These are phyloP conservation scores for Iris pallida DNA, from an alignment of 116 monocot species.

Conservation along the genomic window DNA sequence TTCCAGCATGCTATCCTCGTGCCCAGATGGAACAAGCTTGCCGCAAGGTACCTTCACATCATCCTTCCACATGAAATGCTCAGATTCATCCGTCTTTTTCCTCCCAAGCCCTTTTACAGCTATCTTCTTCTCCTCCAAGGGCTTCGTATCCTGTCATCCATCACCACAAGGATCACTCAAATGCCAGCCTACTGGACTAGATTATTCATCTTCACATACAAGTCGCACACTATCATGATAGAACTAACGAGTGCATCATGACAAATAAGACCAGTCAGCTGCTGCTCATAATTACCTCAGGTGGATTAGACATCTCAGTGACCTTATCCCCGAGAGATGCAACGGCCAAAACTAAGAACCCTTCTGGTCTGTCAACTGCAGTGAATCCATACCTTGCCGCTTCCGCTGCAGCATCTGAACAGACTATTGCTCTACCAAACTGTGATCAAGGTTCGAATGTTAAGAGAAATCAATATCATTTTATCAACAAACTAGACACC, in stretches of 20 bases:
- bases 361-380: constrained; percentile 51
- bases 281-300: constrained; percentile 20
- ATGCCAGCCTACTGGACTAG: no score
- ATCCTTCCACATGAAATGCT: constrained; percentile 63
- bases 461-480: background rate
- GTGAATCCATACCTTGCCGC: constrained; percentile 77
- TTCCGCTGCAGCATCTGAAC: constrained; percentile 70
- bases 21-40: constrained; percentile 37
- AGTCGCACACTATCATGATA: background rate
- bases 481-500: background rate
- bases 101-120: constrained; percentile 58
- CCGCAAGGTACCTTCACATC: constrained; percentile 68
- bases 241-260: background rate
- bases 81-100: constrained; percentile 60
- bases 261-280: background rate
- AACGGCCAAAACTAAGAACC: constrained; percentile 60
- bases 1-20: constrained; percentile 49
- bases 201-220: background rate
- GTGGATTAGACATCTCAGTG: constrained; percentile 29
- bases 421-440: constrained; percentile 70
- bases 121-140: constrained; percentile 47
- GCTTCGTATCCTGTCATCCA: constrained; percentile 33
- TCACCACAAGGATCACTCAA: background rate
- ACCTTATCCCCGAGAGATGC: constrained; percentile 47
- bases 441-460: background rate